A percentile compares a stretch with the other conserved stretches of the same genome.
Evolutionary conservation across 352 stramenopile genomes (phyloP).

Genomic region (Bremia lactucae): DNA sequence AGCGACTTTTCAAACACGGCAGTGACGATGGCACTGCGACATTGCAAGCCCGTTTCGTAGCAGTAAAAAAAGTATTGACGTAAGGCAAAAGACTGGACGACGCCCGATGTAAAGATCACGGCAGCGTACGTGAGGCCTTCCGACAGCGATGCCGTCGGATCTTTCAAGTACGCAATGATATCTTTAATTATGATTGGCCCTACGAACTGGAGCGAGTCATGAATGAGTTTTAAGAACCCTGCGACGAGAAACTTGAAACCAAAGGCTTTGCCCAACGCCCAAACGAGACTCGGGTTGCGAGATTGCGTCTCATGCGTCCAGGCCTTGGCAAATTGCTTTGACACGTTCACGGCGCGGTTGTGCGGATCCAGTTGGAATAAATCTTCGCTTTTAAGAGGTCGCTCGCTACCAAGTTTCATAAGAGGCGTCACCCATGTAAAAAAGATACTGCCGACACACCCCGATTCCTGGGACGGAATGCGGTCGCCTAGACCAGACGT

Average conservation of each 20-base stretch:
- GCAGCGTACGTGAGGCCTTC: conserved; percentile 36
- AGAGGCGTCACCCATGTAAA: conserved; percentile 74
- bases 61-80: conserved; percentile 61
- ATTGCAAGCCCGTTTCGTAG: conserved; percentile 41
- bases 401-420: conserved; percentile 58
- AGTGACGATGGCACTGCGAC: conserved; percentile 36
- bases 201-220: conserved; percentile 52
- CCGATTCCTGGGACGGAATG: conserved; percentile 44
- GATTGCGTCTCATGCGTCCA: conserved; percentile 26
- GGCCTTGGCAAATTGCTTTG: conserved; percentile 25
- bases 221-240: conserved; percentile 43
- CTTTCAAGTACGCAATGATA: conserved; percentile 52
- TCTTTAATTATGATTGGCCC: conserved; percentile 49
- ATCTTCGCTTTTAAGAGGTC: conserved; percentile 54
- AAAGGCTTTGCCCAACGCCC: conserved; percentile 33
- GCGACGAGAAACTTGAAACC: conserved; percentile 34
- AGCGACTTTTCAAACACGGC: conserved; percentile 53
- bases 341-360: conserved; percentile 34
- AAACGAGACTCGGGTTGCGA: conserved; percentile 30
- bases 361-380: conserved; percentile 51
- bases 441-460: conserved; percentile 35
- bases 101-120: conserved; percentile 38
- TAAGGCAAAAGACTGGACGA: conserved; percentile 47
- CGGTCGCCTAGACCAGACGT: conserved; percentile 32
- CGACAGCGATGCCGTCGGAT: conserved; percentile 27